A percentile compares a stretch with the other conserved stretches of the same genome.
phyloP scores from a whole-genome alignment of 306 rosid species.

The Castanea sativa region DNA sequence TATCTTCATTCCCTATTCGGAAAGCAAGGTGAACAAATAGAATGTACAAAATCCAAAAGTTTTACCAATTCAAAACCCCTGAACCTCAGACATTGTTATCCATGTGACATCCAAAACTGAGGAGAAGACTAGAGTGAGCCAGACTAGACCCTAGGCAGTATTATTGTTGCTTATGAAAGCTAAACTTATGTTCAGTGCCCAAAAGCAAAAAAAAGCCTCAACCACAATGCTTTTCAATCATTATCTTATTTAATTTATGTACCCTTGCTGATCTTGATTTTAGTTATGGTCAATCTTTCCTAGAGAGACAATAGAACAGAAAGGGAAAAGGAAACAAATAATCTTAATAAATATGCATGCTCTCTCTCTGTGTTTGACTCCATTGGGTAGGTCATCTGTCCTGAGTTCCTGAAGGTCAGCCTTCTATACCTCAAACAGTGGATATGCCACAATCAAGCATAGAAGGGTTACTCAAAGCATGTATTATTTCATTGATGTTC shows the following conservation, averaged over 20 bases:
- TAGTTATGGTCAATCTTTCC: not conserved
- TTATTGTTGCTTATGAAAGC: not conserved
- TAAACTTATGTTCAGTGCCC: not conserved
- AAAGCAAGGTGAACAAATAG: not conserved
- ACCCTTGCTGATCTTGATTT: not conserved
- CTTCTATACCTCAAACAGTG: not conserved
- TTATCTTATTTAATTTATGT: not conserved
- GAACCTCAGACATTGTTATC: not conserved
- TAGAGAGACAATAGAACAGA: not conserved
- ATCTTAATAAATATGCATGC: not conserved
- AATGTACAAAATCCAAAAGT: not conserved
- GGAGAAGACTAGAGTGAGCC: not conserved
- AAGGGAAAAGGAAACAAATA: not conserved
- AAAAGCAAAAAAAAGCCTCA: not conserved
- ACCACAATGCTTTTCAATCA: not conserved
- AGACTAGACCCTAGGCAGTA: not conserved
- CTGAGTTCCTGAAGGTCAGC: not conserved
- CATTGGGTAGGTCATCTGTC: not conserved
- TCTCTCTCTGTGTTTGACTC: not conserved
- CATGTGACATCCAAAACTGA: not conserved
- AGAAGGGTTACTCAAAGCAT: not conserved
- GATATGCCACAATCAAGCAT: not conserved
- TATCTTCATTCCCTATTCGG: not conserved
- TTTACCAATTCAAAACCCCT: not conserved
- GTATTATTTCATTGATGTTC: slow-evolving; percentile 6